A percentile compares a stretch with the other conserved stretches of the same genome.
These are phyloP conservation scores for Phaeosphaeria sp. DNA, from an alignment of 2,329 filamentous ascomycete species.

Conservation along the genomic window DNA sequence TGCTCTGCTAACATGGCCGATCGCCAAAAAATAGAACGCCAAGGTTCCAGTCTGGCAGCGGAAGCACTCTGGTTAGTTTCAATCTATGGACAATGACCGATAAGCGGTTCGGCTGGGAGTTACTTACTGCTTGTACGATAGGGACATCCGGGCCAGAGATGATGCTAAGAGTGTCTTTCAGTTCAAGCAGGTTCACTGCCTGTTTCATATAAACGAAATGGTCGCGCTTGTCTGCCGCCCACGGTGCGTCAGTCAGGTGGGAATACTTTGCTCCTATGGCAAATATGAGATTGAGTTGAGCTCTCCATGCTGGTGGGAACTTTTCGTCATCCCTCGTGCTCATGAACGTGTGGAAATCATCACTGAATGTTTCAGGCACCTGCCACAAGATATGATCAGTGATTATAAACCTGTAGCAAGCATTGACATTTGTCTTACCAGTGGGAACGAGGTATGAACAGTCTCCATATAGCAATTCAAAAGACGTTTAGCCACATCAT, in stretches of 20 bases:
- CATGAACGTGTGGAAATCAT: constrained; percentile 28
- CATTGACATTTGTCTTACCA: constrained; percentile 26
- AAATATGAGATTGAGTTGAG: constrained; percentile 51
- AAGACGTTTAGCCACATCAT: constrained; percentile 39
- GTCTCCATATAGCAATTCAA: constrained; percentile 46
- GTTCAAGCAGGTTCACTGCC: constrained; percentile 30
- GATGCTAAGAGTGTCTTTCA: constrained; percentile 25
- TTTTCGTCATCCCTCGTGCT: constrained; percentile 4
- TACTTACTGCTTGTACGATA: constrained; percentile 47
- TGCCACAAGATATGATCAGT: neutral
- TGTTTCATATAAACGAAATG: constrained; percentile 49
- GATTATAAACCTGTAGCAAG: no score
- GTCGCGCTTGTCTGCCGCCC: constrained; percentile 39
- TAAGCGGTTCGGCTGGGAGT: constrained; percentile 13
- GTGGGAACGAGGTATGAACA: constrained; percentile 42
- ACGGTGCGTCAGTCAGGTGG: constrained; percentile 38
- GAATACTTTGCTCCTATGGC: constrained; percentile 51
- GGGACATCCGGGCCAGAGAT: constrained; percentile 43
- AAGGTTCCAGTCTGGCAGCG: constrained; percentile 25
- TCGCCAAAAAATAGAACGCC: constrained; percentile 33
- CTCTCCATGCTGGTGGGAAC: constrained; percentile 40
- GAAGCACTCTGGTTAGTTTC: constrained; percentile 12
- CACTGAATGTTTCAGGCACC: constrained; percentile 28
- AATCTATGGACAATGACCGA: neutral
- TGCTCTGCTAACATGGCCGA: constrained; percentile 35